Base-by-base conservation (phyloP, 495 filamentous ascomycete genomes). In the Platismatia glauca region DNA sequence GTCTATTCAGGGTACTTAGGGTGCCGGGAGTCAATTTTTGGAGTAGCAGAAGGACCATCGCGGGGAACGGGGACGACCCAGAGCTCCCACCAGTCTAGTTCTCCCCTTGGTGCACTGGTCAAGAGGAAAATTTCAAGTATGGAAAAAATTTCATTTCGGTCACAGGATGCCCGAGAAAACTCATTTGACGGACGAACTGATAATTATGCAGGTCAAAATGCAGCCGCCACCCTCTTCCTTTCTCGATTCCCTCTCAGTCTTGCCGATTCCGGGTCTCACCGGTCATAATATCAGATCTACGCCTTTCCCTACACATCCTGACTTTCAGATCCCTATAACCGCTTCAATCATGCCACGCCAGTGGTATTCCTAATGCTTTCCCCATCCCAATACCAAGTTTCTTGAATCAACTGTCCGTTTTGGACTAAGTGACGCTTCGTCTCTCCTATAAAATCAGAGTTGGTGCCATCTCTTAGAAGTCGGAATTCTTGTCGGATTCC, bases 181-280 rank as follows among this genome's bases (percentile, higher is more conserved):
- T 4, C 7, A 7, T 43, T 43, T 20, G 39, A 43, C 39, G 39
- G 39, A 12, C 16, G 39, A 43, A 43, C 18, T 22, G n/a, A 37
- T 4, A 20, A 7, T 61, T 41, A 57, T 62, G 52, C 37, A 43
- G 52, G 55, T 37, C 29, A 39, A 34, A 12, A 57, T 46, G 60
- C 60, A 62, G 5, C 20, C 60, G 52, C 60, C 60, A 62, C 60
- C 41, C 48, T 57, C 52, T 43, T 50, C 33, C 31, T 44, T 34
- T 20, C 57, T 55, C 31, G 4, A 46, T 43, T 55, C 20, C 55
- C 22, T 55, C 48, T 50, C 38, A 52, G 18, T 22, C 31, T 33
- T 64, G 48, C 65, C 65, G 65, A 67, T 50, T 33, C 58, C 65
- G 65, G 61, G 46, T 50, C 31, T 62, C 27, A 64, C 61, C 65